Base-by-base conservation (phyloP, 176 grass and related monocot genomes). In the Rhynchospora breviuscula region DNA sequence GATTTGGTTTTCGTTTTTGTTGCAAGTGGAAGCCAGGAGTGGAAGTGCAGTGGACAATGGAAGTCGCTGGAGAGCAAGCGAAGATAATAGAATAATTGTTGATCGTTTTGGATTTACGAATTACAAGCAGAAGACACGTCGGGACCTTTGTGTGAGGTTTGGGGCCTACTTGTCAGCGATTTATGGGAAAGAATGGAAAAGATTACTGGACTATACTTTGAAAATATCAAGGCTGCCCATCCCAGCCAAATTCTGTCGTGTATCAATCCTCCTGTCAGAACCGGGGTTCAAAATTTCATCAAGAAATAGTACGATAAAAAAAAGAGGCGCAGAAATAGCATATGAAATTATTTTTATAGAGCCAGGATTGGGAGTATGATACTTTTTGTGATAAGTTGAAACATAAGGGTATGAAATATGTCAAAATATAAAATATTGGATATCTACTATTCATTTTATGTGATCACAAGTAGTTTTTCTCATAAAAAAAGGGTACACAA, bases 241-340 rank as follows among this genome's bases (percentile, higher is more conserved):
- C 33, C 33, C 35, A 40, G 35, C 2, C 35, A 0, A 40, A 40
- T 2, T 40, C 35, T 2, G 35, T 40, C 35, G 35, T 40, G 35
- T 40, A 40, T 40, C 35, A 40, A 40, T 40, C 35, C 35, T 40
- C 35, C 4, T 4, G 35, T 40, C 35, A 40, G 33, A 35, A 3
- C 33, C 3, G 33, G 33, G 33, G n/a, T n/a, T n/a, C n/a, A n/a
- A n/a, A n/a, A n/a, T 98, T 88, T 49, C 73, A 70, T 23, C 14
- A 53, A 77, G 19, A 25, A 56, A 89, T 17, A 66, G 64, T 67
- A 47, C 18, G 10, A 68, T 12, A 47, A 61, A 46, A 40, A 29
- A 29, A 40, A 85, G 0, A 56, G 14, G 44, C 82, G 44, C 85
- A 63, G 60, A 18, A 73, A 81, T 13, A 84, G 52, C 67, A 82